Base-by-base conservation (phyloP, 768 basidiomycete species). In the Leccinum subgranulosum region DNA sequence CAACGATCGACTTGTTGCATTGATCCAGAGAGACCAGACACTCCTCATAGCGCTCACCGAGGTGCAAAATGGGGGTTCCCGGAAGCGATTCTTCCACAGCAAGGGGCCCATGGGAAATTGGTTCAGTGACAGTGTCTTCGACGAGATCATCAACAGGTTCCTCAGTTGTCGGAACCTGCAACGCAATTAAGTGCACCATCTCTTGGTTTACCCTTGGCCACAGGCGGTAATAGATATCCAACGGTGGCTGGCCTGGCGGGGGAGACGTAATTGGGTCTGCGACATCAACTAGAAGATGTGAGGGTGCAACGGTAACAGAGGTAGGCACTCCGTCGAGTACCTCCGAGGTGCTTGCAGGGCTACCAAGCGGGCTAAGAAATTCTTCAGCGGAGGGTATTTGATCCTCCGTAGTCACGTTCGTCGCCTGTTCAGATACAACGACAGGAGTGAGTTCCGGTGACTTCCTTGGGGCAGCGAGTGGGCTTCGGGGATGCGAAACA, bases 151-250 rank as follows among this genome's bases (percentile, higher is more conserved):
- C 19, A 41, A 12, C n/a, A 7, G 31, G 7, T 28, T 45, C 36
- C 14, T 17, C 49, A 21, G 14, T 17, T 29, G 53, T 49, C 43
- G 19, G 14, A 31, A 23, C 56, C 46, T 63, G 62, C 29, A 48
- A 46, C 3, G 62, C 61, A 55, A 69, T 64, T 33, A 76, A 53
- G 53, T 75, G 72, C 51, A 65, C 65, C 60, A 76, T 70, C 60
- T 77, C 76, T 56, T 75, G 73, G 27, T 69, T 70, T 21, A 72
- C 69, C 56, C 64, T 73, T 7, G 73, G 74, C 75, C 75, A 76
- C 53, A 71, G 57, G 51, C 70, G 60, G 57, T 62, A 53, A 53
- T 67, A 54, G 49, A 64, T 52, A 53, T 72, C 68, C 53, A 59
- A 41, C 33, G 51, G 25, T 15, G 61, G 27, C 34, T 51, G 36